Percentiles rank a stretch among this genome's conserved stretches.
phyloP scores from a whole-genome alignment of 768 basidiomycete genomes.

The Termitomyces sp. region DNA sequence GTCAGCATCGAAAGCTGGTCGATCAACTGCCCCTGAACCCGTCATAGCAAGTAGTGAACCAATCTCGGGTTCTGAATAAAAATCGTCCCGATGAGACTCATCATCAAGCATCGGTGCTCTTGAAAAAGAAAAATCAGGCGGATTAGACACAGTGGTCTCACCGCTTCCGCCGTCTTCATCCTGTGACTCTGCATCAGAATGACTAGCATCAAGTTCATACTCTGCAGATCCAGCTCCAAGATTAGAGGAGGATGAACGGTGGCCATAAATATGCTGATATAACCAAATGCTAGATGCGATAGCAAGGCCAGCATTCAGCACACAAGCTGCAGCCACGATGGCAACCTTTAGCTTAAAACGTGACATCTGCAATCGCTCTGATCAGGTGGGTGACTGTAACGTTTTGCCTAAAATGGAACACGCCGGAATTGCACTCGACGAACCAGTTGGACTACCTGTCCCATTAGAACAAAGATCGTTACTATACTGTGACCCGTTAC shows the following conservation, averaged over 20 bases:
- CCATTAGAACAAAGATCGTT: too few species aligned
- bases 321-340: background rate
- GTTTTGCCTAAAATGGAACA: too few species aligned
- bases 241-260: background rate
- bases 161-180: background rate
- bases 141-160: background rate
- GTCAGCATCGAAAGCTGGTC: background rate
- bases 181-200: background rate
- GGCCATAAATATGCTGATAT: background rate
- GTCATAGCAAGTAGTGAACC: background rate
- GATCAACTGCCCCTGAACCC: background rate
- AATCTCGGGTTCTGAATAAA: background rate
- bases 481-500: too few species aligned
- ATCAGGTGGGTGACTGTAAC: background rate
- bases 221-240: background rate
- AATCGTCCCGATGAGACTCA: background rate
- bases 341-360: background rate
- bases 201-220: background rate
- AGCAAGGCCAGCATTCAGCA: background rate
- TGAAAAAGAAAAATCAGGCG: background rate
- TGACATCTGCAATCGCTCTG: background rate
- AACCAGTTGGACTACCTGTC: too few species aligned
- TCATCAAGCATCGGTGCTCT: background rate
- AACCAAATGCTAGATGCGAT: background rate
- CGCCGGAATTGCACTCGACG: too few species aligned